These are phyloP conservation scores for Neurospora sp. DNA, from an alignment of 495 filamentous ascomycete genomes.

Conservation along the genomic window DNA sequence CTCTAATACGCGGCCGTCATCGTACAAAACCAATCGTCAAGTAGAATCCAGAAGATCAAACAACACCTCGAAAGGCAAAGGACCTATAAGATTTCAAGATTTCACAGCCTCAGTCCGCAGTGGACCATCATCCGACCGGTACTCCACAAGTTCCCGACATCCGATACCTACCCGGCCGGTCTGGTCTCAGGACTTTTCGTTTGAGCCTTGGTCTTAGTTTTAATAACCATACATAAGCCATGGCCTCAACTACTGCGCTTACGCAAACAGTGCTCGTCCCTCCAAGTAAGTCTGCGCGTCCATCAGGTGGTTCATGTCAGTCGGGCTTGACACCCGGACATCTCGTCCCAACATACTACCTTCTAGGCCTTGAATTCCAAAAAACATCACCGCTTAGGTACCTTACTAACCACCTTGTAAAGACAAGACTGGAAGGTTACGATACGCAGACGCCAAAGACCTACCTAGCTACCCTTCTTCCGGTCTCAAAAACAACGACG, in stretches of 20 bases:
- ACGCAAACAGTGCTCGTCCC: neutral
- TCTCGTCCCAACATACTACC: neutral
- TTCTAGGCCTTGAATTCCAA: neutral
- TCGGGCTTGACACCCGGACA: neutral
- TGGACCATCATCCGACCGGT: neutral
- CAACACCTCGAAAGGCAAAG: neutral
- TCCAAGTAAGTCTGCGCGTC: neutral
- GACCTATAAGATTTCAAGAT: neutral
- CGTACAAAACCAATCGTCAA: neutral
- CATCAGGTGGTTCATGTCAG: neutral
- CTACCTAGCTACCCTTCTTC: constrained; percentile 56
- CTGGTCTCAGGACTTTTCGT: neutral
- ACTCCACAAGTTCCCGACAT: neutral
- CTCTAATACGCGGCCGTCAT: neutral
- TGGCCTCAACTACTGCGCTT: neutral
- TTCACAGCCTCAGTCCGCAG: neutral
- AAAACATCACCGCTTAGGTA: neutral
- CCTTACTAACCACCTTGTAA: neutral
- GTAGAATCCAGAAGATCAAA: neutral
- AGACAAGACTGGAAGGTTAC: constrained; percentile 45
- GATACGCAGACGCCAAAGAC: constrained; percentile 56
- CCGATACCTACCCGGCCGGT: neutral
- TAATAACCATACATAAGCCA: neutral
- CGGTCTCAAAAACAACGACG: constrained; percentile 50
- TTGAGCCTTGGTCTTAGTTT: neutral